Evolutionary conservation across 371 early-diverging fungal genomes (phyloP).

Genomic region (Mucor saturninus): DNA sequence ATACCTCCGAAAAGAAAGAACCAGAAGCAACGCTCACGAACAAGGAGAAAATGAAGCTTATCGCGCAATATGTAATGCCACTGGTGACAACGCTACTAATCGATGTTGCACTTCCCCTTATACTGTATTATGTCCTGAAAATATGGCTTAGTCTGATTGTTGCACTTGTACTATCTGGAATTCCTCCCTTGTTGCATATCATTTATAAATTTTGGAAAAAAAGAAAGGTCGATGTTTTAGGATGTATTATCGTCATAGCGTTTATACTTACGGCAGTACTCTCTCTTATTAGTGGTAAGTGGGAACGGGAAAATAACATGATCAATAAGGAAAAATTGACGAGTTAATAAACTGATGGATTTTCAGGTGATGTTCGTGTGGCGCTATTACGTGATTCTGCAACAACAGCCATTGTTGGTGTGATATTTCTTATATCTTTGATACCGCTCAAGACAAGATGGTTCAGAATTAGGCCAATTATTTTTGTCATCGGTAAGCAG

Average conservation of each 20-base stretch:
- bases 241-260: constrained; percentile 43
- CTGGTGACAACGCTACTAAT: constrained; percentile 25
- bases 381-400: constrained; percentile 53
- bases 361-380: constrained; percentile 43
- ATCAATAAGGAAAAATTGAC: too few relatives aligned
- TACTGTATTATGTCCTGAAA: constrained; percentile 42
- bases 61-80: not conserved
- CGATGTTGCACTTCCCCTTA: constrained; percentile 43
- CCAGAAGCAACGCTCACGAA: constrained; percentile 1
- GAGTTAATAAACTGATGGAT: too few relatives aligned
- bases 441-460: constrained; percentile 45
- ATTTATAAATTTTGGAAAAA: constrained; percentile 28
- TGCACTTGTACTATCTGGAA: constrained; percentile 55
- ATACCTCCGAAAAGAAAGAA: not conserved
- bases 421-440: constrained; percentile 48
- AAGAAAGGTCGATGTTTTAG: constrained; percentile 45
- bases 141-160: constrained; percentile 31
- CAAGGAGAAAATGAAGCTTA: constrained; percentile 11
- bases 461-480: constrained; percentile 39
- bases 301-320: too few relatives aligned
- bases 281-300: constrained; percentile 27
- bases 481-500: constrained; percentile 35
- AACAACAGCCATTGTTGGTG: constrained; percentile 42
- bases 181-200: constrained; percentile 47
- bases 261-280: constrained; percentile 49